A percentile compares a stretch with the other conserved stretches of the same genome.
These are phyloP conservation scores for Coix lacrymajobi DNA, from an alignment of 176 grass and related monocot species.

Conservation along the genomic window DNA sequence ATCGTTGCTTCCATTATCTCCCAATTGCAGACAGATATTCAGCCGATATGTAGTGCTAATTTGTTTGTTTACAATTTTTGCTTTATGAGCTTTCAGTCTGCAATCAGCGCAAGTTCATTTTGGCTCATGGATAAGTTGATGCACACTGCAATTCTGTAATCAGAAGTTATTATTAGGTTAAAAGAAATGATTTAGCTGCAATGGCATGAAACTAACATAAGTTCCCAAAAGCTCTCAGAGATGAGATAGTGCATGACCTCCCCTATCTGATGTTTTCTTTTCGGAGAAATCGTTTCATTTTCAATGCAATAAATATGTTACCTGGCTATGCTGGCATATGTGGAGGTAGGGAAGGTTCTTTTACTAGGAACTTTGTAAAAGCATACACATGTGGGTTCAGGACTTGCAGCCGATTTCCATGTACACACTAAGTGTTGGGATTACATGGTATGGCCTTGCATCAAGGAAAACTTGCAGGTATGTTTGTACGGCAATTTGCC, in stretches of 20 bases:
- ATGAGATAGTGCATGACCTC: neutral
- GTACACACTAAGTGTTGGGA: neutral
- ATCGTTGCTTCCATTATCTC: neutral
- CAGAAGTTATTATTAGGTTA: neutral
- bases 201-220: neutral
- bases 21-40: neutral
- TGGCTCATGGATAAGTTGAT: neutral
- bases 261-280: neutral
- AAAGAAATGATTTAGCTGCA: neutral
- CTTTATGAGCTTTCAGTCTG: neutral
- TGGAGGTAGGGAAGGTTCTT: neutral
- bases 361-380: neutral
- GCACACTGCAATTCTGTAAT: neutral
- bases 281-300: neutral
- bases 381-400: neutral
- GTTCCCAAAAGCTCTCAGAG: neutral
- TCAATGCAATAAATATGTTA: neutral
- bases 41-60: neutral
- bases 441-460: neutral
- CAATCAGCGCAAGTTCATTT: neutral
- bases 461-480: neutral
- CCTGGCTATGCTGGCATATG: neutral
- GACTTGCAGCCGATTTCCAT: neutral
- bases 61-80: neutral
- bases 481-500: neutral